Evolutionary conservation across 768 basidiomycete species (phyloP), one percentile per base, ranked within the genome.

Genomic region (Candolleomyces aberdarensis): DNA sequence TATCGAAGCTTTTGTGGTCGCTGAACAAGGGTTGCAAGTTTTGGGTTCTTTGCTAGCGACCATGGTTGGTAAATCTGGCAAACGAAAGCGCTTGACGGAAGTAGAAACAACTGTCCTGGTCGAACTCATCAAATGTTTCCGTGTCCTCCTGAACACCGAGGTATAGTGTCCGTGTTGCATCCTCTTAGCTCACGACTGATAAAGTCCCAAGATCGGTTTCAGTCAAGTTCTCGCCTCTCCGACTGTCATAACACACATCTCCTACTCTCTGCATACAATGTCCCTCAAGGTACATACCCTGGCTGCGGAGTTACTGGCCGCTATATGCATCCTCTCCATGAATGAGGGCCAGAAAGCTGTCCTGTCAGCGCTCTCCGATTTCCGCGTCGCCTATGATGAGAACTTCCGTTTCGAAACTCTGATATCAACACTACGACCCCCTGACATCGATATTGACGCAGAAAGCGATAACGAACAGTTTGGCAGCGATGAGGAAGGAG

Each of bases 71-170:
- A 92, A 85, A 67, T 82, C 81, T 11, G 85, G 85, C n/a, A 87
- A 86, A 74, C 79, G 80, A 67, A 84, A 80, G 63, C 71, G 65
- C n/a, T 69, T 85, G 56, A 81, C 75, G 3, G 92, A 96, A 52
- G 73, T 82, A 29, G 91, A 93, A 69, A 83, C 80, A 13, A 83
- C 80, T 2, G 84, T 88, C 1, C 75, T 95, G 29, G 67, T 88
- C 32, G 94, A 96, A 69, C 71, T 87, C 22, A 79, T 93, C 64
- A 91, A 88, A 68, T 94, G 92, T 69, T 73, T 97, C 22, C 79
- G 94, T 44, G 89, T 89, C 0, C 73, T 98, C 17, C 76, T 95
- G 63, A 97, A 97, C 67, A 96, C 89, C 0, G 85, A 91, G 74
- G 94, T 93, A 67, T 70, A 86, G 63, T 26, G 46, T 63, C 56